A percentile compares a stretch with the other conserved stretches of the same genome.
These are phyloP conservation scores for Xylariaceae sp. DNA, from an alignment of 2,329 filamentous ascomycete genomes.

Conservation along the genomic window DNA sequence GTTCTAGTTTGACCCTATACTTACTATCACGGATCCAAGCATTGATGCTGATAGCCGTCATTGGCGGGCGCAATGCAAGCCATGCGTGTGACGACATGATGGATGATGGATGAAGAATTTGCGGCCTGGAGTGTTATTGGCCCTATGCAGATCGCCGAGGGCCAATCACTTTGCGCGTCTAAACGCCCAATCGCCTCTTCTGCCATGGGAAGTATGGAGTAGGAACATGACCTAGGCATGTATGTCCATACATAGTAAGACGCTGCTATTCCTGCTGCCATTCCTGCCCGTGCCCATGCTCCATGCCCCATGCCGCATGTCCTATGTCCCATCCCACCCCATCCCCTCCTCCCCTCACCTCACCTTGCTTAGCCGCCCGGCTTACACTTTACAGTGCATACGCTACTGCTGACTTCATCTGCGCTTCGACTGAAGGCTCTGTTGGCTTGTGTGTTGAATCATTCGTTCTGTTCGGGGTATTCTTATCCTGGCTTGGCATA, in stretches of 20 bases:
- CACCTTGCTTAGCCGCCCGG: constrained; percentile 37
- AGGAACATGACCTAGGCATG: background rate
- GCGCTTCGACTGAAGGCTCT: constrained; percentile 23
- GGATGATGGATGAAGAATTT: constrained; percentile 9
- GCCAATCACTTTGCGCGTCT: constrained; percentile 33
- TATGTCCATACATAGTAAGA: background rate
- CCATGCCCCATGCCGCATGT: too few species aligned
- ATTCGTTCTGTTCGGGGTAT: constrained; percentile 22
- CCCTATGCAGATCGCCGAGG: constrained; percentile 27
- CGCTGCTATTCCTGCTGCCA: constrained; percentile 6
- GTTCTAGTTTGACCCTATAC: too few species aligned
- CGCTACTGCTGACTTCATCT: constrained; percentile 27
- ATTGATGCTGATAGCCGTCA: constrained; percentile 18
- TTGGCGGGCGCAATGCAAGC: constrained; percentile 24
- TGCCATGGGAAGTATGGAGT: background rate
- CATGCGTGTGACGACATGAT: constrained; percentile 31
- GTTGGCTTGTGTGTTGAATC: constrained; percentile 18
- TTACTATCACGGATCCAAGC: constrained; percentile 15
- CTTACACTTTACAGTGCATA: constrained; percentile 30
- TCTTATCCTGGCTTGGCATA: constrained; percentile 24
- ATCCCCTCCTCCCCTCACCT: constrained; percentile 21
- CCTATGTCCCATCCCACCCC: background rate
- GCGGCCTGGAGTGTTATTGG: constrained; percentile 28
- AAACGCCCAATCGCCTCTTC: constrained; percentile 36
- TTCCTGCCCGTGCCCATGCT: background rate